Conservation (phyloP, 176 grass and related monocot species). For the Microstegium vimineum region DNA sequence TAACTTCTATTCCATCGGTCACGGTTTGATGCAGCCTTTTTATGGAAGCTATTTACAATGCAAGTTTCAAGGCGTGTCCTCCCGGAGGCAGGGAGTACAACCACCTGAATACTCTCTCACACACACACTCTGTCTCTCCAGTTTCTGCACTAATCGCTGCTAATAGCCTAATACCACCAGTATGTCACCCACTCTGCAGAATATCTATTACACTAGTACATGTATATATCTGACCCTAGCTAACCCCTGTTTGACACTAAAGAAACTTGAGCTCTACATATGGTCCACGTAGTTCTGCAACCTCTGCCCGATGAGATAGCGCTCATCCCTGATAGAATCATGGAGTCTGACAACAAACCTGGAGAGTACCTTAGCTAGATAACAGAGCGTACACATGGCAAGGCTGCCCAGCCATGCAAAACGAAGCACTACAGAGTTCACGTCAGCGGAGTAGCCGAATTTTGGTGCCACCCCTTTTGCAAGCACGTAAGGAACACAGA, state of each 20-base stretch:
- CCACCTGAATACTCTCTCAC: too few species aligned
- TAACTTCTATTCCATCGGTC: too few species aligned
- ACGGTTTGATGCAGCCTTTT: too few species aligned
- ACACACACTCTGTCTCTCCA: too few species aligned
- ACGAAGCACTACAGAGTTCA: conserved; percentile 44
- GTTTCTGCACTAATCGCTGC: too few species aligned
- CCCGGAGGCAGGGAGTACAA: too few species aligned
- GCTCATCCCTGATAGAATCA: conserved; percentile 50
- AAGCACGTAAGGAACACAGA: conserved; percentile 46
- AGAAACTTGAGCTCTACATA: conserved; percentile 3
- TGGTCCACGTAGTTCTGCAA: conserved; percentile 38
- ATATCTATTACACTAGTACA: neutral
- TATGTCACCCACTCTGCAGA: too few species aligned
- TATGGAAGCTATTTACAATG: too few species aligned
- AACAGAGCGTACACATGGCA: conserved; percentile 12
- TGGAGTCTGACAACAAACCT: conserved; percentile 32
- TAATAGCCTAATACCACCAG: too few species aligned
- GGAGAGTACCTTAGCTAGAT: conserved; percentile 13
- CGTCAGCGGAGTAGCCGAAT: conserved; percentile 31
- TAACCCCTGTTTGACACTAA: conserved; percentile 2
- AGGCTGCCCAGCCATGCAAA: conserved; percentile 54
- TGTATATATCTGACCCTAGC: neutral
- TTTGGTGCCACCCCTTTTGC: conserved; percentile 38
- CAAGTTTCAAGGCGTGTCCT: too few species aligned
- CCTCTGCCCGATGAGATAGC: conserved; percentile 41